These are phyloP conservation scores for Lasiosphaeria hispida DNA, from an alignment of 495 filamentous ascomycete genomes.

Conservation along the genomic window DNA sequence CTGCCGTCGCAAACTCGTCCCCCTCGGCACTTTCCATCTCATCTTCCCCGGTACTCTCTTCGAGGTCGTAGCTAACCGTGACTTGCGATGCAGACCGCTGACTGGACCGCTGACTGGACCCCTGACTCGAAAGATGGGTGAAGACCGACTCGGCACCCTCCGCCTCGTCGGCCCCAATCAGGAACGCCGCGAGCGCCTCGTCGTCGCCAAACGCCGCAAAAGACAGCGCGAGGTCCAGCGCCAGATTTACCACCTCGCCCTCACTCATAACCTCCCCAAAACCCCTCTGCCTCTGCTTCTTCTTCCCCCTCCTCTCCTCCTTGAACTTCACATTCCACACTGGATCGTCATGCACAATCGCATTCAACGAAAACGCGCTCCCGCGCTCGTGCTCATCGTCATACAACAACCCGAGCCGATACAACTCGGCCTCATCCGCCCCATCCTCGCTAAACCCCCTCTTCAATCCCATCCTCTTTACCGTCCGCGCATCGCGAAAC, in stretches of 20 bases:
- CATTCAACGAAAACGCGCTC: constrained; percentile 34
- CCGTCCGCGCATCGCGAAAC: constrained; percentile 33
- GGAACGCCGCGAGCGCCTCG: constrained; percentile 26
- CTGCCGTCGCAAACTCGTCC: background rate
- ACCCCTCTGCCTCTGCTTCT: background rate
- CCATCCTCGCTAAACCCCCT: background rate
- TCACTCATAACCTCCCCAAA: background rate
- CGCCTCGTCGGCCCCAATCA: constrained; percentile 21
- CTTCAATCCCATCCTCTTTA: background rate
- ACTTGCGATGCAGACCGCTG: background rate
- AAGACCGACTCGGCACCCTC: constrained; percentile 5
- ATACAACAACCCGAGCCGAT: constrained; percentile 40
- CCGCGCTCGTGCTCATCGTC: constrained; percentile 37
- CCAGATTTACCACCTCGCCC: constrained; percentile 18
- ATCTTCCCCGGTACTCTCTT: background rate
- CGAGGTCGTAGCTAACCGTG: background rate
- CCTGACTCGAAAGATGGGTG: background rate
- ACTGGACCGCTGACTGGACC: background rate
- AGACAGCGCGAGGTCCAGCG: constrained; percentile 21
- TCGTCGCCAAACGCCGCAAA: constrained; percentile 32
- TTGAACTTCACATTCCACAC: constrained; percentile 21
- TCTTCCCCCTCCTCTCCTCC: constrained; percentile 29
- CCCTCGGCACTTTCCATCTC: background rate
- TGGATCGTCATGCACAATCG: constrained; percentile 33
- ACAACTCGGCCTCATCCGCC: constrained; percentile 31